phyloP scores from a whole-genome alignment of 192 early-diverging fungal species.

The Backusella australiensis region DNA sequence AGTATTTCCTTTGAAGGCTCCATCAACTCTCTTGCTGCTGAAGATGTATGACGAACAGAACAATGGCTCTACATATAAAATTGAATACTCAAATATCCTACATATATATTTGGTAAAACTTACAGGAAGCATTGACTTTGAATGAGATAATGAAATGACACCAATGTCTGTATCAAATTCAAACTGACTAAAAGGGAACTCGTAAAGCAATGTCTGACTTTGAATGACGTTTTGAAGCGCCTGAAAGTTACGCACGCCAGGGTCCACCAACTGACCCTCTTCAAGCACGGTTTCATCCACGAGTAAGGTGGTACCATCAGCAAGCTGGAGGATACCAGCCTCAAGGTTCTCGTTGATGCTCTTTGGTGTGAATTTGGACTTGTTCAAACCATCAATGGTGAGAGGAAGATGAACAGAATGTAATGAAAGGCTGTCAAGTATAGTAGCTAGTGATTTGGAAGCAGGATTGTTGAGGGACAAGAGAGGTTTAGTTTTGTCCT shows the following conservation, averaged over 20 bases:
- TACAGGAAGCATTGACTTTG: conserved; percentile 70
- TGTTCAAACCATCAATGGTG: conserved; percentile 60
- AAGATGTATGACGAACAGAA: conserved; percentile 8
- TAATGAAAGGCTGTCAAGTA: conserved; percentile 51
- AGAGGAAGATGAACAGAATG: conserved; percentile 61
- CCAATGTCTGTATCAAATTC: conserved; percentile 68
- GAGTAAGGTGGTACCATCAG: conserved; percentile 53
- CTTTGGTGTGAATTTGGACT: conserved; percentile 52
- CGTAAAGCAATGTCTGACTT: conserved; percentile 61
- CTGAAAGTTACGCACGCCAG: conserved; percentile 70
- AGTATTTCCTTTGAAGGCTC: conserved; percentile 43
- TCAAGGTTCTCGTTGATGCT: conserved; percentile 53
- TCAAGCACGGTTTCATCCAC: conserved; percentile 72
- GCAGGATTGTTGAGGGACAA: conserved; percentile 25
- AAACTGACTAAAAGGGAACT: conserved; percentile 69
- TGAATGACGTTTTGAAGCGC: conserved; percentile 58
- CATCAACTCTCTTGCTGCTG: conserved; percentile 42
- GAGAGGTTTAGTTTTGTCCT: background rate
- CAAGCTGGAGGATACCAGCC: conserved; percentile 66
- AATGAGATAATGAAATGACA: conserved; percentile 60
- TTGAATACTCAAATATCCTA: background rate
- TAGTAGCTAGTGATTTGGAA: conserved; percentile 32
- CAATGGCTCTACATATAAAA: conserved; percentile 24
- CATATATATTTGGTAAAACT: background rate
- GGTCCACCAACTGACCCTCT: conserved; percentile 66